Evolutionary conservation across 2,329 filamentous ascomycete genomes (phyloP).

Genomic region (Aureobasidium subglaciale): DNA sequence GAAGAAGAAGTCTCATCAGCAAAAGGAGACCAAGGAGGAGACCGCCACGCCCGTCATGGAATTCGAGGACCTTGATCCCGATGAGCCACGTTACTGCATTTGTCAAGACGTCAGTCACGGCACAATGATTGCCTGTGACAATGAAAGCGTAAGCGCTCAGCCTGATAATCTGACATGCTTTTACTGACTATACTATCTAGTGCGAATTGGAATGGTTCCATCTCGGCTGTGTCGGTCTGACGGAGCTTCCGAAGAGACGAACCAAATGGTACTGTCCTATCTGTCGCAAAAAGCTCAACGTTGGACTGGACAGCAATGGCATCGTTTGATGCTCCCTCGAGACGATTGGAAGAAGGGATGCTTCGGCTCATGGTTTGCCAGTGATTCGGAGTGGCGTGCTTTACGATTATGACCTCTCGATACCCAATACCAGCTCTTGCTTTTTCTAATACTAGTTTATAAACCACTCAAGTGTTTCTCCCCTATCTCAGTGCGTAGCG

Average conservation of each 20-base stretch:
- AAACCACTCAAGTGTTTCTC: not conserved
- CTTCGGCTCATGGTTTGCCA: not conserved
- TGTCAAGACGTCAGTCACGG: conserved; percentile 77
- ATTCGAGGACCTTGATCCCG: conserved; percentile 55
- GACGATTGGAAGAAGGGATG: not conserved
- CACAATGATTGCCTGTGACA: conserved; percentile 78
- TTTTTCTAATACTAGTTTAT: not conserved
- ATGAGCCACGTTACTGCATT: conserved; percentile 69
- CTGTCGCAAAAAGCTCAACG: conserved; percentile 50
- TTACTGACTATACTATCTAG: conserved; percentile 29
- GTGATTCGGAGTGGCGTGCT: not conserved
- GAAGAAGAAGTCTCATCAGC: conserved; percentile 44
- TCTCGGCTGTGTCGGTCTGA: conserved; percentile 65
- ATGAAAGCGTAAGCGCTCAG: conserved; percentile 56
- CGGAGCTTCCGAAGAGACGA: conserved; percentile 60
- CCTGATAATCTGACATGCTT: not conserved
- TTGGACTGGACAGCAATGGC: conserved; percentile 26
- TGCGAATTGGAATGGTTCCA: conserved; percentile 85
- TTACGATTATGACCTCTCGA: conserved; percentile 9
- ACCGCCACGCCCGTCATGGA: conserved; percentile 17
- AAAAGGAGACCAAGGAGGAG: conserved; percentile 34
- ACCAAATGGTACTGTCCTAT: conserved; percentile 83
- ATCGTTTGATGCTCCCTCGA: conserved; percentile 17
- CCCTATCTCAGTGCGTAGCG: too few species aligned
- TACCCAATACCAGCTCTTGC: conserved; percentile 10